Base-by-base conservation (phyloP, 768 basidiomycete genomes). In the Amanita pallidorosea region DNA sequence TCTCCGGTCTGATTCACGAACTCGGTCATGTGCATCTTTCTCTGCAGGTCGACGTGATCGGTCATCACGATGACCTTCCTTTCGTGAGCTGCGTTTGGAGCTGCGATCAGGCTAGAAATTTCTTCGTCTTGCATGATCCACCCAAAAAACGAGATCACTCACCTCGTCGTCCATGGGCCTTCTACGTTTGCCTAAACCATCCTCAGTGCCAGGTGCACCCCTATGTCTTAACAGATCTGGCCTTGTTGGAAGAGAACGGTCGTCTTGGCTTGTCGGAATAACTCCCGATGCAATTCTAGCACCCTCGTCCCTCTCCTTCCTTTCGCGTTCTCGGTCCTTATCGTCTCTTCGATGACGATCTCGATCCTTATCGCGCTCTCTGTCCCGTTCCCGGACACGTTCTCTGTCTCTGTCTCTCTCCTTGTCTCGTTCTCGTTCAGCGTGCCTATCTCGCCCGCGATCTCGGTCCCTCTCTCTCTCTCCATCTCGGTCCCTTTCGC, bases 1-100 rank as follows among this genome's bases (percentile, higher is more conserved):
- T 50, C 87, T 73, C 55, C 86, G 76, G 42, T 76, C 76, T 2
- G 81, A 76, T 20, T 89, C 87, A 49, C 83, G 77, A 25, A 65
- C 69, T 43, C 84, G 74, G 27, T 87, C 85, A 53, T 81, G 77
- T 23, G 72, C 63, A 42, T 88, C 85, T 61, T 86, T 86, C 40
- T 88, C 87, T 11, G 71, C 67, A 12, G 71, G 70, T 47, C 86
- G 78, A 23, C 86, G 79, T 55, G 68, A 68, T 33, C 86, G 75
- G 35, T 89, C 87, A 50, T 89, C 88, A 45, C 86, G 79, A 59
- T 87, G 84, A 27, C 77, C 66, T 2, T 88, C 86, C 61, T 85
- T 86, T 45, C 88, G 80, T 52, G 87, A 83, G 53, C 79, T 77
- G n/a, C 88, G 82, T 63, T 90, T 90, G n/a, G 81, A 76, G 31